Base-by-base conservation (phyloP, 371 early-diverging fungal species). In the Rhizopus stolonifer region DNA sequence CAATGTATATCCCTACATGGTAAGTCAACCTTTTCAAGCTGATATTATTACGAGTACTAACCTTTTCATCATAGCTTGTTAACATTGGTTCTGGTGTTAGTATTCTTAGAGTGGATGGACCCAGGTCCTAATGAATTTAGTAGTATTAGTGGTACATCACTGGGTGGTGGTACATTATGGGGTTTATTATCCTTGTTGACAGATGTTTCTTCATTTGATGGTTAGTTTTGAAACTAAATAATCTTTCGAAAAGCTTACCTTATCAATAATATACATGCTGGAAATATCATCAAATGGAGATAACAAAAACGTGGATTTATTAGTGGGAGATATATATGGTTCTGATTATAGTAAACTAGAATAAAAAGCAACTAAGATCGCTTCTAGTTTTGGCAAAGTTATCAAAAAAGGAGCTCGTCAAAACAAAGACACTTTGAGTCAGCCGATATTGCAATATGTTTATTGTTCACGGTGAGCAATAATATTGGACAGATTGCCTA, bases 401-500 rank as follows among this genome's bases (percentile, higher is more conserved):
- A 94, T 94, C 74, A 91, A 94, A 69, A 87, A 87, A 56, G 73
- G 84, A 9, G 67, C 84, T n/a, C 69, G 73, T 5, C 78, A 79
- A 29, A 64, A 83, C 19, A 77, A 85, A 23, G 65, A 62, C 26
- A 76, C 29, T 88, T 92, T 55, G 68, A 68, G 31, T 74, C 84
- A 15, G 81, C 87, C 32, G 98, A 96, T 65, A 91, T 98, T 46
- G 83, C 93, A 5, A 81, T 90, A 33, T 91, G 92, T 34, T 65
- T 97, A 52, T 74, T 96, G 45, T 93, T 84, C 73, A 93, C 94
- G 89, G 88, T 95, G 54, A 85, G 94, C 67, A 98, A 98, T 77
- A 96, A 95, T 68, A 92, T 98, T 79, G 96, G 96, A 14, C 98
- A 98, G 72, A 96, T 98, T 44, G 98, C 96, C 0, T 96, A 94